Evolutionary conservation across 2,329 filamentous ascomycete species (phyloP).

Genomic region (Dryadomyces quercus-mongolicae): DNA sequence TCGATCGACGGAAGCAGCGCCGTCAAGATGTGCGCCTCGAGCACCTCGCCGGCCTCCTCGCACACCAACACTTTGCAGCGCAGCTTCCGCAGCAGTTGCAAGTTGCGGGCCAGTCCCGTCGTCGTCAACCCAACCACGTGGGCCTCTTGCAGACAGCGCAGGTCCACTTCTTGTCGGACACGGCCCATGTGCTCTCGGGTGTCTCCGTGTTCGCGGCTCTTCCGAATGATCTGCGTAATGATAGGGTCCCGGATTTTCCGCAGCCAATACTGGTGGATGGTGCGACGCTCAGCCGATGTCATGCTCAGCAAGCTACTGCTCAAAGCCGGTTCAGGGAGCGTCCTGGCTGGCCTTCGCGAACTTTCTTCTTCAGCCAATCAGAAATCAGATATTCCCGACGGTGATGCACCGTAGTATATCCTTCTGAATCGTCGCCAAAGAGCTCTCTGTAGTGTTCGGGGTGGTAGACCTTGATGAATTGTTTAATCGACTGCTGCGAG

Average conservation of each 20-base stretch:
- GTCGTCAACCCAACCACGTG: slow-evolving; percentile 48
- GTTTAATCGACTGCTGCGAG: background rate
- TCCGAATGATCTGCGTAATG: background rate
- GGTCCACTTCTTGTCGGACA: slow-evolving; percentile 20
- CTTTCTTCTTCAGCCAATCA: slow-evolving; percentile 11
- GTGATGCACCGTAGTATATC: background rate
- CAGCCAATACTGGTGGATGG: slow-evolving; percentile 1
- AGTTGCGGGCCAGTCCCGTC: slow-evolving; percentile 40
- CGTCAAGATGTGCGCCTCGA: slow-evolving; percentile 51
- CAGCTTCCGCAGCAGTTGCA: slow-evolving; percentile 35
- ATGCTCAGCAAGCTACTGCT: background rate
- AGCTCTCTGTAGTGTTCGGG: slow-evolving; percentile 14
- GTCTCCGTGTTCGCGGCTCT: background rate
- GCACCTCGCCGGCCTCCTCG: slow-evolving; percentile 57
- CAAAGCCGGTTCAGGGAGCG: background rate
- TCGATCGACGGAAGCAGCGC: slow-evolving; percentile 46
- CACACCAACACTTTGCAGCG: slow-evolving; percentile 46
- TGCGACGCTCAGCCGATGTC: background rate
- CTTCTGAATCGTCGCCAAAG: slow-evolving; percentile 11
- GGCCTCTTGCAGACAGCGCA: slow-evolving; percentile 24
- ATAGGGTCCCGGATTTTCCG: background rate
- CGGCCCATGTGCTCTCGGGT: slow-evolving; percentile 4
- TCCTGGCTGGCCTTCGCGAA: no score
- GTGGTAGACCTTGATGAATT: slow-evolving; percentile 5
- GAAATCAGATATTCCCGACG: background rate